These are phyloP conservation scores for Pseudogymnoascus verrucosus DNA, from an alignment of 2,329 filamentous ascomycete species.

Conservation along the genomic window DNA sequence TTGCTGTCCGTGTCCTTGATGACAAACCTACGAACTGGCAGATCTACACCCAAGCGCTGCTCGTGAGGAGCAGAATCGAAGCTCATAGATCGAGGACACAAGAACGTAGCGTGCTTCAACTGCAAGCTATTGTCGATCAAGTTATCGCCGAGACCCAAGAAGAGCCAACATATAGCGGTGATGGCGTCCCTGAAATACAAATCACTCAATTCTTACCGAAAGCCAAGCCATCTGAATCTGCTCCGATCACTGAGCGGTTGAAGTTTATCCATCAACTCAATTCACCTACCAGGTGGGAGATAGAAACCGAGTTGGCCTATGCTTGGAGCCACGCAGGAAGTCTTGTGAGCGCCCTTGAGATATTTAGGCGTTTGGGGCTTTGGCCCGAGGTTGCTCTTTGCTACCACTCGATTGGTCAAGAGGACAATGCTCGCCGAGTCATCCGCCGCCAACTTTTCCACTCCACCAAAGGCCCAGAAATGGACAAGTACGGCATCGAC, in stretches of 20 bases:
- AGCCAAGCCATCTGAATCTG: slow-evolving; percentile 67
- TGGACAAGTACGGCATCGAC: slow-evolving; percentile 35
- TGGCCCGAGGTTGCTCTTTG: slow-evolving; percentile 95
- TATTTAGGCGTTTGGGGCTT: slow-evolving; percentile 86
- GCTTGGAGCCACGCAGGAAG: slow-evolving; percentile 90
- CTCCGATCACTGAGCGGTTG: slow-evolving; percentile 66
- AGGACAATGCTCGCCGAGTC: slow-evolving; percentile 72
- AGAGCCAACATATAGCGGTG: slow-evolving; percentile 18
- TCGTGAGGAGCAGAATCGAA: slow-evolving; percentile 86
- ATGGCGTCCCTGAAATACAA: slow-evolving; percentile 36
- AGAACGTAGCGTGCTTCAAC: slow-evolving; percentile 81
- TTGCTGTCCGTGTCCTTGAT: slow-evolving; percentile 76
- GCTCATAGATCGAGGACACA: slow-evolving; percentile 78
- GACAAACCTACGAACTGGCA: slow-evolving; percentile 96
- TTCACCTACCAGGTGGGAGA: slow-evolving; percentile 83
- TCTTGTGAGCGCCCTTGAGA: slow-evolving; percentile 81
- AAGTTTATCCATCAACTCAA: slow-evolving; percentile 77
- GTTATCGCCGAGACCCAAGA: slow-evolving; percentile 72
- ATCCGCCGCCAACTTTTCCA: slow-evolving; percentile 74
- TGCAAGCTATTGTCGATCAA: slow-evolving; percentile 93
- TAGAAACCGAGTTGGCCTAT: slow-evolving; percentile 86
- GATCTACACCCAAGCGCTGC: slow-evolving; percentile 86
- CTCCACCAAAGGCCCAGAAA: slow-evolving; percentile 39
- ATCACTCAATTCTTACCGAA: slow-evolving; percentile 76
- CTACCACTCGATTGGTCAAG: slow-evolving; percentile 45